phyloP scores from a whole-genome alignment of 2,329 filamentous ascomycete genomes.

The Trichoderma afroharzianum region DNA sequence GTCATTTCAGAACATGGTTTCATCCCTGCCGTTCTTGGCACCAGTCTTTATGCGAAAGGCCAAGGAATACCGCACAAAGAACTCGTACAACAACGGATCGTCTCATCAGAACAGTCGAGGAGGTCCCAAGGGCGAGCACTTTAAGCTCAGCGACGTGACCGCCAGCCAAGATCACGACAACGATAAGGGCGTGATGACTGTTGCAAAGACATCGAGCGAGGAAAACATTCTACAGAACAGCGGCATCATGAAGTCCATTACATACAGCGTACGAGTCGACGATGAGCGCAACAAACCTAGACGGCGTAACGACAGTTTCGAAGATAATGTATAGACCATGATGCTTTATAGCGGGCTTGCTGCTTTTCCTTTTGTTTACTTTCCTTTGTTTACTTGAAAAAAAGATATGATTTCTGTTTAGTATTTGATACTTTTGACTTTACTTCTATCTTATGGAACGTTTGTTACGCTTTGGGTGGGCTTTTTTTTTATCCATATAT shows the following conservation, averaged over 20 bases:
- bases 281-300: constrained; percentile 20
- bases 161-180: constrained; percentile 28
- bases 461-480: background rate
- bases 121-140: constrained; percentile 30
- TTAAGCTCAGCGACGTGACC: constrained; percentile 39
- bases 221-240: constrained; percentile 37
- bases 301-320: constrained; percentile 5
- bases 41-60: constrained; percentile 43
- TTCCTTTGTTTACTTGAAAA: background rate
- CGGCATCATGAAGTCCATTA: constrained; percentile 41
- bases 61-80: constrained; percentile 39
- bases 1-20: constrained; percentile 41
- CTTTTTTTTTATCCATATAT: background rate
- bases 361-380: background rate
- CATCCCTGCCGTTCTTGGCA: constrained; percentile 43
- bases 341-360: background rate
- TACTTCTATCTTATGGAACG: background rate
- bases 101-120: constrained; percentile 24
- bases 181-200: constrained; percentile 10
- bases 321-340: background rate
- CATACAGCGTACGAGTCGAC: constrained; percentile 40
- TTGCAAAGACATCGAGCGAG: constrained; percentile 32
- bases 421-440: background rate
- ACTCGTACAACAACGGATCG: constrained; percentile 31
- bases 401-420: background rate